phyloP scores from a whole-genome alignment of 75 land plant species.

The Picea glauca region DNA sequence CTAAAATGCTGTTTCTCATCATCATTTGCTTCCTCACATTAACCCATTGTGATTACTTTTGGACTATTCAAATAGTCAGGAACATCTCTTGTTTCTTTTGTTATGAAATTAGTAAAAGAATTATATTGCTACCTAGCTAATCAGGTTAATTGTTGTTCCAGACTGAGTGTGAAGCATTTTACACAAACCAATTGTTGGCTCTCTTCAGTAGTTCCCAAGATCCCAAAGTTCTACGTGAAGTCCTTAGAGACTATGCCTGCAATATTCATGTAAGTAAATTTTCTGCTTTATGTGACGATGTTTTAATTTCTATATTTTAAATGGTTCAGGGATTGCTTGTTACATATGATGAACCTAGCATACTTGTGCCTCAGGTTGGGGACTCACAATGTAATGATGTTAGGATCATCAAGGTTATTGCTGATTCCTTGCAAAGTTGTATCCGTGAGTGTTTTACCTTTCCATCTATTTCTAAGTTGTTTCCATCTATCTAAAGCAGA shows the following conservation, averaged over 20 bases:
- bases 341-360: background rate
- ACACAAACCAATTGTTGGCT: constrained; percentile 28
- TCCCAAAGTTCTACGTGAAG: constrained; percentile 18
- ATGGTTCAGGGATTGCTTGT: background rate
- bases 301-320: background rate
- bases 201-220: constrained; percentile 21
- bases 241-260: constrained; percentile 44
- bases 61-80: background rate
- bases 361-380: constrained; percentile 30
- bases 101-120: background rate
- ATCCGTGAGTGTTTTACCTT: constrained; percentile 9
- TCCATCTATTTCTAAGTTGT: background rate
- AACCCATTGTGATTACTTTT: background rate
- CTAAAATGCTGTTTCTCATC: background rate
- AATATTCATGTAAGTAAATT: constrained; percentile 33
- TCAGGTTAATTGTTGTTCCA: constrained; percentile 8
- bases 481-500: background rate
- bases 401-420: constrained; percentile 29
- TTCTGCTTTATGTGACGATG: constrained; percentile 1
- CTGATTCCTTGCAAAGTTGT: constrained; percentile 31
- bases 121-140: background rate
- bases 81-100: background rate
- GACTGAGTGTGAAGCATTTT: constrained; percentile 42
- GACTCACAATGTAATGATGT: constrained; percentile 43
- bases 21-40: background rate